phyloP scores from a whole-genome alignment of 768 basidiomycete genomes.

The Krasilnikovozyma curviuscula region DNA sequence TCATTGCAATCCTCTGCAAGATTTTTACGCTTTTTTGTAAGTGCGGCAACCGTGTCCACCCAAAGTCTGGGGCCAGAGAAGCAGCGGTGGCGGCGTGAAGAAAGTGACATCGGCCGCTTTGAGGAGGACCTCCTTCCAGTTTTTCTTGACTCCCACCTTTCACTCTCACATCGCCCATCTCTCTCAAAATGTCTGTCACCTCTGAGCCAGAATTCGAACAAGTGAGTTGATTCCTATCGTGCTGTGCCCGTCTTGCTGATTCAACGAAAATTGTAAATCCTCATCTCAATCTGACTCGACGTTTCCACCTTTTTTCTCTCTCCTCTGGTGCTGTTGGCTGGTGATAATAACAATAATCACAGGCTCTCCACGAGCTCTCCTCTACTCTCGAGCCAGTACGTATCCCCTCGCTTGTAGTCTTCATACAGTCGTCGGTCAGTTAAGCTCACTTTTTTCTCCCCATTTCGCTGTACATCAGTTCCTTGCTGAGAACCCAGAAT shows the following conservation, averaged over 20 bases:
- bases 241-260: neutral
- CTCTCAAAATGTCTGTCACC: no score
- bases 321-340: no score
- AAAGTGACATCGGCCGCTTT: no score
- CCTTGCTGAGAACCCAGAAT: conserved; percentile 45
- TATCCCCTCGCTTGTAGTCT: neutral
- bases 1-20: no score
- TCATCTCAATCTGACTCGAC: neutral
- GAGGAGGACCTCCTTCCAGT: no score
- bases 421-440: neutral
- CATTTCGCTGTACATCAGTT: conserved; percentile 25
- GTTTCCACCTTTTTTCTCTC: neutral
- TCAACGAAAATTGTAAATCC: neutral
- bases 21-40: no score
- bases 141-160: no score
- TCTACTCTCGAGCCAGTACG: conserved; percentile 36
- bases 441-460: neutral
- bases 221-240: conserved; percentile 21
- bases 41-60: no score
- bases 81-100: no score
- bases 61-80: no score
- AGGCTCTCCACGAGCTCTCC: conserved; percentile 49
- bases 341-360: no score
- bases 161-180: no score
- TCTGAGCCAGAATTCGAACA: conserved; percentile 53